Conservation (phyloP, 495 filamentous ascomycete genomes). For the Thermochaetoides thermophila region DNA sequence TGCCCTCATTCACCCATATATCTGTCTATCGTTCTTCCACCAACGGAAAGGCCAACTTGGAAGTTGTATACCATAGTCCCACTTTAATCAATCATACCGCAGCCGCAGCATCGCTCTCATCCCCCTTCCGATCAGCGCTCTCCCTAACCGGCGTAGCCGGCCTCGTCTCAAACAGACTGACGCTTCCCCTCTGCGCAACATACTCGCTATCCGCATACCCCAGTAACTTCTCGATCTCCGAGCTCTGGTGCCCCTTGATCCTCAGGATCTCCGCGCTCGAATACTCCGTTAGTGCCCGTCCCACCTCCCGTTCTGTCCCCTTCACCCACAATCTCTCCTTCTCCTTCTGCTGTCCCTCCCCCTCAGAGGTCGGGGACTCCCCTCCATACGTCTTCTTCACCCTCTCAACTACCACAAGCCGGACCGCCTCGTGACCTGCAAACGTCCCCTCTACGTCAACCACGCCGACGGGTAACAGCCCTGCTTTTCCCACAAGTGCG, state of each 20-base stretch:
- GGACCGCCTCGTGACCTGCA: conserved; percentile 81
- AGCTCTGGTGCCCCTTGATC: conserved; percentile 74
- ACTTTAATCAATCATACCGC: background rate
- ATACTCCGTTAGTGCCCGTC: conserved; percentile 87
- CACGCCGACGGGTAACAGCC: conserved; percentile 85
- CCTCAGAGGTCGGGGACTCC: conserved; percentile 32
- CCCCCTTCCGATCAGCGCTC: conserved; percentile 8
- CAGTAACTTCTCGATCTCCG: conserved; percentile 58
- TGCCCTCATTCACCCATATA: background rate
- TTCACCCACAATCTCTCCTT: conserved; percentile 31
- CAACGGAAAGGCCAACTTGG: no score
- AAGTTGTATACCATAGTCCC: no score
- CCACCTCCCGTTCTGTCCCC: conserved; percentile 62
- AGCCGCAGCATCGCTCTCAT: conserved; percentile 4
- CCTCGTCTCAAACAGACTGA: conserved; percentile 50
- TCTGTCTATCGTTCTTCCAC: background rate
- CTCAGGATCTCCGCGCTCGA: conserved; percentile 64
- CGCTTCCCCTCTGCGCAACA: conserved; percentile 77
- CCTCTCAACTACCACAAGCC: conserved; percentile 58
- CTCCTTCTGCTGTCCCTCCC: conserved; percentile 5
- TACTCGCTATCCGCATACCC: conserved; percentile 94
- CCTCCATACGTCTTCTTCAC: conserved; percentile 5
- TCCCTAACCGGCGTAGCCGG: conserved; percentile 26
- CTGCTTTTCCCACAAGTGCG: conserved; percentile 67
- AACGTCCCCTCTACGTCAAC: conserved; percentile 78